A percentile compares a stretch with the other conserved stretches of the same genome.
phyloP scores from a whole-genome alignment of 352 stramenopile species.

The Phytophthora hibernalis region DNA sequence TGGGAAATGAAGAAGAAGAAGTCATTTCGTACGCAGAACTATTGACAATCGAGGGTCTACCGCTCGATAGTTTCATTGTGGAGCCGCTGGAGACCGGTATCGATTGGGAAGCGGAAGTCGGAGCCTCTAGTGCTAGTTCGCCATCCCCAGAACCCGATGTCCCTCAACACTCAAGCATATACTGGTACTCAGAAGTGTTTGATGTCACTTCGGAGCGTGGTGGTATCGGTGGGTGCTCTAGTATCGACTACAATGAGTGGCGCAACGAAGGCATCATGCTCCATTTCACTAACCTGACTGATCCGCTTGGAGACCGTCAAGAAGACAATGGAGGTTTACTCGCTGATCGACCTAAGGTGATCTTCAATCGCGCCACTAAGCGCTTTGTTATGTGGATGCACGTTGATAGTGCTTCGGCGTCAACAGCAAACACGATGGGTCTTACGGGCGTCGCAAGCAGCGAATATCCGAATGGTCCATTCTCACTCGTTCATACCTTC shows the following conservation, averaged over 20 bases:
- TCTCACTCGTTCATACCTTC: slow-evolving; percentile 89
- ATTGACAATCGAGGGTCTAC: slow-evolving; percentile 51
- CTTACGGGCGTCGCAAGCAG: slow-evolving; percentile 91
- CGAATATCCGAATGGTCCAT: slow-evolving; percentile 92
- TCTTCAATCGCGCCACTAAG: slow-evolving; percentile 88
- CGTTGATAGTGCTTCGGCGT: slow-evolving; percentile 84
- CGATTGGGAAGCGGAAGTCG: slow-evolving; percentile 40
- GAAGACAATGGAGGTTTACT: slow-evolving; percentile 45
- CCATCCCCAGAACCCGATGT: slow-evolving; percentile 13
- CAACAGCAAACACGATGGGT: slow-evolving; percentile 74
- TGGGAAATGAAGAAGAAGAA: slow-evolving; percentile 44
- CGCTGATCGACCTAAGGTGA: slow-evolving; percentile 91
- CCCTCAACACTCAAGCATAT: slow-evolving; percentile 39
- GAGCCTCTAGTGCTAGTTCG: slow-evolving; percentile 24
- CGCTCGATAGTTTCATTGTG: slow-evolving; percentile 63
- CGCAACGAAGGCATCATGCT: slow-evolving; percentile 96
- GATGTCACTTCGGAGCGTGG: slow-evolving; percentile 44
- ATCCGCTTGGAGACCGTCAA: slow-evolving; percentile 72
- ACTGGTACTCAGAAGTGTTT: slow-evolving; percentile 84
- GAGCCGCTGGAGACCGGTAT: slow-evolving; percentile 63
- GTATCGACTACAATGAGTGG: slow-evolving; percentile 92
- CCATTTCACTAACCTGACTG: slow-evolving; percentile 94
- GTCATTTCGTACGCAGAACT: slow-evolving; percentile 62
- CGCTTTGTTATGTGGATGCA: slow-evolving; percentile 98
- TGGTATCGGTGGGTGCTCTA: slow-evolving; percentile 94